Base-by-base conservation (phyloP, 1,284 basidiomycete genomes). In the Boletus sp. region DNA sequence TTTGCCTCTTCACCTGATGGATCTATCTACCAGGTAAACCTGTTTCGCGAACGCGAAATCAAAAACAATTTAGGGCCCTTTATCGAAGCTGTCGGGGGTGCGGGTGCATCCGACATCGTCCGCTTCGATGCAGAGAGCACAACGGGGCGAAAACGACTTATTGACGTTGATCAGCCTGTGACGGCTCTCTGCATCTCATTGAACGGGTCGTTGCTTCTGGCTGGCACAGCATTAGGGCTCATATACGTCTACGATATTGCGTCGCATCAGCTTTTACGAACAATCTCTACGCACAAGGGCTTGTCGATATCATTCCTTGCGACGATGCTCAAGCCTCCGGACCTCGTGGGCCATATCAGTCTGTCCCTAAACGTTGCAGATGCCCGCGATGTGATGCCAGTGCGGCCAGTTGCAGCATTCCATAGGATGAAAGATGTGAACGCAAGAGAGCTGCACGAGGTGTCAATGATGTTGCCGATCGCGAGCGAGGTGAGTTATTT, bases 211-310 rank as follows among this genome's bases (percentile, higher is more conserved):
- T 74, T 87, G 26, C 78, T 94, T 27, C 69, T 94, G 14, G 79
- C 81, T 20, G 91, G 91, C 12, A 91, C 90, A 0, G 64, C 75
- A 2, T 69, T 76, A 0, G 92, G 91, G 7, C 68, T 82, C n/a
- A 80, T 97, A 41, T 80, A 89, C 50, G 66, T 94, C 25, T 91
- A 94, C 62, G 88, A 96, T 54, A 79, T 95, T 29, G 82, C 88
- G 1, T 95, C 94, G 1, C 90, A 94, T 58, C 94, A 98, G 64
- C 80, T 85, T 26, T 72, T 95, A 23, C 86, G 91, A 29, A 87
- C 85, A 14, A 81, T 96, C 55, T 75, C 81, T 2, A 75, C 84
- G 4, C 82, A 77, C 70, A 88, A 84, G 53, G 87, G 84, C 10
- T 69, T 80, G 44, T 72, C 80, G n/a, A 82, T 95, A 63, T 83